Percentiles rank a stretch among this genome's conserved stretches.
Evolutionary conservation across 1,139 yeast genomes (phyloP).

Genomic region (Blastobotrys arbuscula): DNA sequence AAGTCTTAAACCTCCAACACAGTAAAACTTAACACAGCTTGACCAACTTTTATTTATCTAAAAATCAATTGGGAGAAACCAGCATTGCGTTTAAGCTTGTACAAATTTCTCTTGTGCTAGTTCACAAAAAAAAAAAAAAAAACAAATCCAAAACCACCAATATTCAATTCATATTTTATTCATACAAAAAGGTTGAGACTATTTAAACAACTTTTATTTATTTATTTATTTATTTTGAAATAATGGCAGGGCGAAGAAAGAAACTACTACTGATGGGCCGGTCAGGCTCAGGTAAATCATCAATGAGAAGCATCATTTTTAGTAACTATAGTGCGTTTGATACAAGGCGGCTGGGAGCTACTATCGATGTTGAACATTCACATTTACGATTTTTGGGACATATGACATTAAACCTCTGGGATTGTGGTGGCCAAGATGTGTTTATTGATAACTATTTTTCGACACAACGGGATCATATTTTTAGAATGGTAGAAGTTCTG

Average conservation of each 20-base stretch:
- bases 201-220: no score
- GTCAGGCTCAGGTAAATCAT: conserved; percentile 94
- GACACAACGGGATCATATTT: conserved; percentile 82
- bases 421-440: conserved; percentile 92
- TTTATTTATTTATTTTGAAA: no score
- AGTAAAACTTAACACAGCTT: no score
- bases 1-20: no score
- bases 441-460: conserved; percentile 93
- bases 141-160: no score
- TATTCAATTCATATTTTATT: no score
- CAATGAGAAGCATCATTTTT: conserved; percentile 94
- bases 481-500: conserved; percentile 94
- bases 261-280: conserved; percentile 70
- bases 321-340: conserved; percentile 94
- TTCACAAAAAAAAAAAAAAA: no score
- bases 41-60: no score
- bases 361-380: conserved; percentile 96
- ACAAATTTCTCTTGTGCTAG: no score
- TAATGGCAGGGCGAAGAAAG: conserved; percentile 31
- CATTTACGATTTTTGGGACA: conserved; percentile 88
- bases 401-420: conserved; percentile 95
- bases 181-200: not conserved
- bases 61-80: no score
- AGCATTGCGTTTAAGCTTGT: no score
- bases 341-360: conserved; percentile 91